phyloP scores from a whole-genome alignment of 331 rosid genomes.

The Pyracantha coccinea region DNA sequence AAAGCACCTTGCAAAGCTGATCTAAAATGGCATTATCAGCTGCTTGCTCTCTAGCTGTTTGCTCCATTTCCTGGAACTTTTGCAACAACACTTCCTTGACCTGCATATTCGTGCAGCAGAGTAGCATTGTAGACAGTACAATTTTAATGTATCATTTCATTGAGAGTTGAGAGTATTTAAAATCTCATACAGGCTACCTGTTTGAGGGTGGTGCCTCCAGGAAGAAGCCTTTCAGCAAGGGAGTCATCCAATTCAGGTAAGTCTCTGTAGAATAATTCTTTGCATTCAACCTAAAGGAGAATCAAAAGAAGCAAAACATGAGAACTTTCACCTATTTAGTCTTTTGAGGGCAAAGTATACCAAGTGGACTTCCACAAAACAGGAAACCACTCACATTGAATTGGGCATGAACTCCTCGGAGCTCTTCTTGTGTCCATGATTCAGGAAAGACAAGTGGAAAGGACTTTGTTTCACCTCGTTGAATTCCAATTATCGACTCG shows the following conservation, averaged over 20 bases:
- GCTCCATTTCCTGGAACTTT: conserved; percentile 70
- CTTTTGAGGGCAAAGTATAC: neutral
- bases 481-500: conserved; percentile 65
- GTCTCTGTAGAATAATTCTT: conserved; percentile 89
- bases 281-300: conserved; percentile 78
- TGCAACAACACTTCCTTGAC: conserved; percentile 69
- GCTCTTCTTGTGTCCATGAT: conserved; percentile 82
- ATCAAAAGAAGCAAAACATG: conserved; percentile 3
- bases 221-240: conserved; percentile 73
- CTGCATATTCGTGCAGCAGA: conserved; percentile 31
- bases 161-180: neutral
- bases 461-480: conserved; percentile 68
- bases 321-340: neutral
- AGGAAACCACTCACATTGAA: conserved; percentile 58
- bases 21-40: conserved; percentile 85
- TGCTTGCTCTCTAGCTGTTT: conserved; percentile 90
- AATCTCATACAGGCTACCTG: conserved; percentile 41
- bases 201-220: conserved; percentile 68
- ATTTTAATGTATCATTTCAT: neutral
- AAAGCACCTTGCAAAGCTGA: conserved; percentile 64
- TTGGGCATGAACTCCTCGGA: conserved; percentile 79
- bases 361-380: neutral
- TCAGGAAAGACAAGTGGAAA: conserved; percentile 87
- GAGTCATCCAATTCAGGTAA: conserved; percentile 79
- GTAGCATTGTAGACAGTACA: conserved; percentile 8